These are phyloP conservation scores for Candida hungchunana DNA, from an alignment of 805 yeast genomes.

Conservation along the genomic window DNA sequence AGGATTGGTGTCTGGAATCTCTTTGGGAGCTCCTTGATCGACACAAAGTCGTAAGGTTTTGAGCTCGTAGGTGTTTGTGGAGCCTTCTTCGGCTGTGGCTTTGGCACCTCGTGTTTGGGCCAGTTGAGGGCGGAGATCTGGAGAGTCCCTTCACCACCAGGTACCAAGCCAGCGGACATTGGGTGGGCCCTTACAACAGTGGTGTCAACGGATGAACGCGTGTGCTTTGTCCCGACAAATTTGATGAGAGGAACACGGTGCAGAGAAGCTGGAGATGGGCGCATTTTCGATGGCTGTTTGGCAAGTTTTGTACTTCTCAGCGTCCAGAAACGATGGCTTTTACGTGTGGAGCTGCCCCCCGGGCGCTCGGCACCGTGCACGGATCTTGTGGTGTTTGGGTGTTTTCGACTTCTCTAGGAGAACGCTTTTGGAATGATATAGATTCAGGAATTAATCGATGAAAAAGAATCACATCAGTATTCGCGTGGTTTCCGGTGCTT, in stretches of 20 bases:
- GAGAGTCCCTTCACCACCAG: constrained; percentile 28
- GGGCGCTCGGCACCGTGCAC: background rate
- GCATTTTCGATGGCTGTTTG: constrained; percentile 25
- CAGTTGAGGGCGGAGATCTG: constrained; percentile 23
- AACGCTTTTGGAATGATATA: too few relatives aligned
- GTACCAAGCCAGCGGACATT: constrained; percentile 40
- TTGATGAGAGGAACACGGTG: constrained; percentile 62
- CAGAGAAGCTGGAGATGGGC: constrained; percentile 26
- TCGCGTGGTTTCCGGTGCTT: too few relatives aligned
- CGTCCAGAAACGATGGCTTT: background rate
- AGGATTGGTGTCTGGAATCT: constrained; percentile 68
- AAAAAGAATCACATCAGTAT: too few relatives aligned
- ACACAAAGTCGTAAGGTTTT: constrained; percentile 34
- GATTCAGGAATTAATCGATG: too few relatives aligned
- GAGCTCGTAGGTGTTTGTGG: constrained; percentile 47
- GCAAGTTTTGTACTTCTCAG: background rate
- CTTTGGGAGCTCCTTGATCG: constrained; percentile 64
- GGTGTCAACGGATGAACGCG: constrained; percentile 35
- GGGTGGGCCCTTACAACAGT: constrained; percentile 33
- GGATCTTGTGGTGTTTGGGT: constrained; percentile 1
- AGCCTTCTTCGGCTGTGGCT: constrained; percentile 10
- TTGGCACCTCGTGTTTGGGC: constrained; percentile 19
- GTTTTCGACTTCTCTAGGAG: too few relatives aligned
- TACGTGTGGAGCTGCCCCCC: constrained; percentile 1
- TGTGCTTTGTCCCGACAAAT: constrained; percentile 81